Conservation (phyloP, 2,329 filamentous ascomycete species). For the Alternaria brassicicola region DNA sequence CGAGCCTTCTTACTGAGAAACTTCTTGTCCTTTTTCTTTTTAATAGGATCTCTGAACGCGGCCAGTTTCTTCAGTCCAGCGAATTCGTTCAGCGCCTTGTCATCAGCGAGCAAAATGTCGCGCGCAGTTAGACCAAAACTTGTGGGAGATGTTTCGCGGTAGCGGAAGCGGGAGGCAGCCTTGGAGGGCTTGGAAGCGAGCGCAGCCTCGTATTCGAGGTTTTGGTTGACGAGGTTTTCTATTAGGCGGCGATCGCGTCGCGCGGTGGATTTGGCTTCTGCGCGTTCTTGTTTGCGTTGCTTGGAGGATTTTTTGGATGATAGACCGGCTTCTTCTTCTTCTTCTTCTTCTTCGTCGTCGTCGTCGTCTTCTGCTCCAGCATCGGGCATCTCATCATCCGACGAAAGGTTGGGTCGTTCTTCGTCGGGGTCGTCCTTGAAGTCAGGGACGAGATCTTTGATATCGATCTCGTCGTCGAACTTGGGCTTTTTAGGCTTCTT, state of each 20-base stretch:
- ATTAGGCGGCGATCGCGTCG: constrained; percentile 82
- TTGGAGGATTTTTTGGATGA: constrained; percentile 51
- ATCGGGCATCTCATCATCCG: constrained; percentile 51
- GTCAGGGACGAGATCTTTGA: constrained; percentile 87
- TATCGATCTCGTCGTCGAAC: constrained; percentile 98
- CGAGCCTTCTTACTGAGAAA: constrained; percentile 90
- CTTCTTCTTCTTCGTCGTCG: constrained; percentile 44
- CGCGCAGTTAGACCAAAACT: constrained; percentile 86
- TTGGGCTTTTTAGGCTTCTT: constrained; percentile 79
- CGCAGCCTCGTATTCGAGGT: constrained; percentile 73
- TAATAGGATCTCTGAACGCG: constrained; percentile 82
- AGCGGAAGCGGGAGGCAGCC: constrained; percentile 71
- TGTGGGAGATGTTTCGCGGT: constrained; percentile 90
- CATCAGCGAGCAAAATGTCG: constrained; percentile 90
- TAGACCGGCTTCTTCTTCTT: not conserved
- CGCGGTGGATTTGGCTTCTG: constrained; percentile 71
- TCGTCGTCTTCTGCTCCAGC: constrained; percentile 52
- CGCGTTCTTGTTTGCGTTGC: constrained; percentile 55
- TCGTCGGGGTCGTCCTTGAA: constrained; percentile 78
- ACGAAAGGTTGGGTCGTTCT: constrained; percentile 72
- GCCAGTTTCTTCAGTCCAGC: constrained; percentile 95
- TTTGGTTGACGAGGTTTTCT: constrained; percentile 82
- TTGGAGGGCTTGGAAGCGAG: constrained; percentile 58
- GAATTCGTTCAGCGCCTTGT: constrained; percentile 85
- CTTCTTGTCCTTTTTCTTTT: constrained; percentile 90